These are phyloP conservation scores for Phytophthora multivora DNA, from an alignment of 352 stramenopile genomes.

Conservation along the genomic window DNA sequence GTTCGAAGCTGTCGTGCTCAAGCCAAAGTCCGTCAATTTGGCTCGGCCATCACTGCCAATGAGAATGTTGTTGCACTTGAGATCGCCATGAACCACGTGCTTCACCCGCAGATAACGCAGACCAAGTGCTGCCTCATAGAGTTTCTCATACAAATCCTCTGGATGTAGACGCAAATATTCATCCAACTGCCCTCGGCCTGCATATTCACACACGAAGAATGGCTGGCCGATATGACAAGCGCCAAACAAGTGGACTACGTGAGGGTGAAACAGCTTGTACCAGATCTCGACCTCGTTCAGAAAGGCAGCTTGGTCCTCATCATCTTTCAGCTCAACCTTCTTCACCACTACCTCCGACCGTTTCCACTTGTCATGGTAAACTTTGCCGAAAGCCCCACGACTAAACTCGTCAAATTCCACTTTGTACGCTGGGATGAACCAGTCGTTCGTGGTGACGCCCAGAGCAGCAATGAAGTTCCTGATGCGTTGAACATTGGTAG, in stretches of 20 bases:
- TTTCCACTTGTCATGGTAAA: constrained; percentile 25
- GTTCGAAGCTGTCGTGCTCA: constrained; percentile 1
- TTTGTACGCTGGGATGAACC: constrained; percentile 32
- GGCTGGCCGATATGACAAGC: constrained; percentile 18
- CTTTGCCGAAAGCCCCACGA: constrained; percentile 15
- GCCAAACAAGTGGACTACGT: constrained; percentile 28
- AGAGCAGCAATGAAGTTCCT: neutral
- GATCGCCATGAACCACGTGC: constrained; percentile 17
- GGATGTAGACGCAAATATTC: constrained; percentile 9
- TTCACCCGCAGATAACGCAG: constrained; percentile 28
- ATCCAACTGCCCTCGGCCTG: constrained; percentile 12
- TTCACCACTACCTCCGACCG: constrained; percentile 21
- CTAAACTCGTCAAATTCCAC: constrained; percentile 30
- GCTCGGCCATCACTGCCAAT: constrained; percentile 16
- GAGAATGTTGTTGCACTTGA: constrained; percentile 35
- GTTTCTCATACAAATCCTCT: constrained; percentile 7
- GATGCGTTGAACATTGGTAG: neutral
- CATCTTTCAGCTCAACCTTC: constrained; percentile 9
- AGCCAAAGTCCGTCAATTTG: constrained; percentile 28
- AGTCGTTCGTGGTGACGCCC: constrained; percentile 2
- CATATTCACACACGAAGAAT: constrained; percentile 31
- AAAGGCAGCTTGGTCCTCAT: neutral
- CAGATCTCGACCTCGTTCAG: constrained; percentile 27
- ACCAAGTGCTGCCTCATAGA: constrained; percentile 23
- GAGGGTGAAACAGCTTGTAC: constrained; percentile 20